A percentile compares a stretch with the other conserved stretches of the same genome.
phyloP scores from a whole-genome alignment of 1,284 basidiomycete genomes.

The Vanrija sp. region DNA sequence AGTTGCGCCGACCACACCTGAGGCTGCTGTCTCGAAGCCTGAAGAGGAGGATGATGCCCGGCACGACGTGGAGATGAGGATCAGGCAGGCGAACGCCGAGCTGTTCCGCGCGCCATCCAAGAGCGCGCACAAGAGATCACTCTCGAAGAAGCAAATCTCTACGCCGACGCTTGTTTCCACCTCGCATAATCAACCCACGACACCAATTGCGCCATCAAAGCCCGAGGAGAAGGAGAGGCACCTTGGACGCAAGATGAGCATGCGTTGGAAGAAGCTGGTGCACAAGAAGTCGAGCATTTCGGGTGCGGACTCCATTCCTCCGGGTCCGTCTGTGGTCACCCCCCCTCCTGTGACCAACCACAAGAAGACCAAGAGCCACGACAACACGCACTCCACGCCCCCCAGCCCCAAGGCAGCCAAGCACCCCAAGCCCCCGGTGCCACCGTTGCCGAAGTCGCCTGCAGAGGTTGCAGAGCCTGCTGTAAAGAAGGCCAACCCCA shows the following conservation, averaged over 20 bases:
- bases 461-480: no score
- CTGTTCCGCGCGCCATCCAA: conserved; percentile 39
- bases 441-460: no score
- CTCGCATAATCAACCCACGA: conserved; percentile 26
- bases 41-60: conserved; percentile 18
- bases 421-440: no score
- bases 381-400: no score
- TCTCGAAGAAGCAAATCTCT: conserved; percentile 27
- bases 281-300: conserved; percentile 30
- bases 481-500: no score
- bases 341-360: no score
- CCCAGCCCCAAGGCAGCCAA: no score
- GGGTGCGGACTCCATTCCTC: conserved; percentile 3
- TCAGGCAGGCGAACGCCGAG: conserved; percentile 41
- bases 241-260: conserved; percentile 9
- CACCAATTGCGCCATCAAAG: conserved; percentile 19
- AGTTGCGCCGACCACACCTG: no score
- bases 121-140: conserved; percentile 12
- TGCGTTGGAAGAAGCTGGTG: conserved; percentile 39
- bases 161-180: conserved; percentile 38
- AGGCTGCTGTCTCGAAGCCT: no score
- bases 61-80: conserved; percentile 43
- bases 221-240: not conserved
- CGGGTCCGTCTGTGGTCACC: no score
- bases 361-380: no score